Conservation (phyloP, 257 asterid species). For the Solanum habrochaites region DNA sequence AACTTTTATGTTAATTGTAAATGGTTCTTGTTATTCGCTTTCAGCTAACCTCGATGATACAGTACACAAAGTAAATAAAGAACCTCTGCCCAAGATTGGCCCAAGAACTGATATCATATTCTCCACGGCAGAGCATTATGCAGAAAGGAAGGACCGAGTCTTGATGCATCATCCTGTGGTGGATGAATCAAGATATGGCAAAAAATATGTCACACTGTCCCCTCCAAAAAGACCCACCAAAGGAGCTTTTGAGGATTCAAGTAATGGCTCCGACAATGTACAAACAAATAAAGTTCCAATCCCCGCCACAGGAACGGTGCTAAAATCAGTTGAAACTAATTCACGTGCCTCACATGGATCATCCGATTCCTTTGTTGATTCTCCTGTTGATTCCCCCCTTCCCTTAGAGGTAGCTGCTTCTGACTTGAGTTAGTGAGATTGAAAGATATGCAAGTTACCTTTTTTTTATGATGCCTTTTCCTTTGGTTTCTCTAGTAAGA, state of each 20-base stretch:
- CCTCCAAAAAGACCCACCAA: conserved; percentile 39
- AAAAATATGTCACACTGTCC: conserved; percentile 29
- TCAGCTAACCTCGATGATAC: conserved; percentile 45
- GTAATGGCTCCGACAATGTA: conserved; percentile 36
- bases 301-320: conserved; percentile 23
- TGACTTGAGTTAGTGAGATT: background rate
- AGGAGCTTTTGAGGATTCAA: conserved; percentile 33
- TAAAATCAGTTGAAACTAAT: conserved; percentile 23
- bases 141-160: conserved; percentile 33
- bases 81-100: conserved; percentile 17
- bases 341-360: conserved; percentile 29
- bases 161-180: conserved; percentile 25
- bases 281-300: conserved; percentile 24
- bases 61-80: conserved; percentile 30
- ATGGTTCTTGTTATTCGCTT: conserved; percentile 2
- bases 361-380: conserved; percentile 20
- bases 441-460: background rate
- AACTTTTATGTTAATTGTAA: background rate
- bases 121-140: conserved; percentile 20
- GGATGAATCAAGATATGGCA: conserved; percentile 28
- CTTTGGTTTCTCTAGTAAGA: background rate
- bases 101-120: conserved; percentile 23
- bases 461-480: background rate
- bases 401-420: conserved; percentile 61
- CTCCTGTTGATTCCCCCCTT: conserved; percentile 43